Evolutionary conservation across 305 asterid genomes (phyloP).

Genomic region (Fraxinus dipetala): DNA sequence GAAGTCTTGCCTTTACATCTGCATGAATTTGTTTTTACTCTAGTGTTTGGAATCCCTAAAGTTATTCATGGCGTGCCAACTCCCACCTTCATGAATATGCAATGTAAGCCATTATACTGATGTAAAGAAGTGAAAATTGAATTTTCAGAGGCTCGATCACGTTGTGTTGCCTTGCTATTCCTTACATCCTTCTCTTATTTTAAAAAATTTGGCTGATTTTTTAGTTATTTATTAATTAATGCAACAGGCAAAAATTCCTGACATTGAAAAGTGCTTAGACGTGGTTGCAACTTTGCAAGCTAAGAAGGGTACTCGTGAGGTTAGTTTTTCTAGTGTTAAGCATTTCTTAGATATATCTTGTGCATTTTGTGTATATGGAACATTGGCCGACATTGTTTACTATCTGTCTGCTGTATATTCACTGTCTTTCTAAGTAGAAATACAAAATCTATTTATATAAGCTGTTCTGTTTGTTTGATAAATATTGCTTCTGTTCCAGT

Average conservation of each 20-base stretch:
- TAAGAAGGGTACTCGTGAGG: conserved; percentile 88
- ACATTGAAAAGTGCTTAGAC: conserved; percentile 87
- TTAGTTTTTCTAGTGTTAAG: conserved; percentile 44
- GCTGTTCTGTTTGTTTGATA: background rate
- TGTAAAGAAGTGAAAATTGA: background rate
- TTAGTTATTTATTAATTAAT: background rate
- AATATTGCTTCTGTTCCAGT: background rate
- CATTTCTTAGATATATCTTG: conserved; percentile 2
- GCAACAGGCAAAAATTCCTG: conserved; percentile 89
- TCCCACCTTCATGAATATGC: background rate
- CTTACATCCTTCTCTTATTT: background rate
- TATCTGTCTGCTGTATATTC: background rate
- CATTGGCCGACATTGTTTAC: background rate
- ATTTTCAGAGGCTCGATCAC: background rate
- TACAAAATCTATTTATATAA: background rate
- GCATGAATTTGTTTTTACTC: background rate
- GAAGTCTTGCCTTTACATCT: background rate
- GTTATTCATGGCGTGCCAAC: background rate
- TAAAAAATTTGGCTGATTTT: conserved; percentile 12
- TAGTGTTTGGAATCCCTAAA: background rate
- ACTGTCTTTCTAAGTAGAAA: background rate
- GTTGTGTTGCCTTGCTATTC: background rate
- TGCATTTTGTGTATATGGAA: background rate
- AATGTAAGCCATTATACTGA: background rate
- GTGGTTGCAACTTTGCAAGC: conserved; percentile 79